Percentiles rank a stretch among this genome's conserved stretches.
These are phyloP conservation scores for Lentinula boryana DNA, from an alignment of 768 basidiomycete species.

Conservation along the genomic window DNA sequence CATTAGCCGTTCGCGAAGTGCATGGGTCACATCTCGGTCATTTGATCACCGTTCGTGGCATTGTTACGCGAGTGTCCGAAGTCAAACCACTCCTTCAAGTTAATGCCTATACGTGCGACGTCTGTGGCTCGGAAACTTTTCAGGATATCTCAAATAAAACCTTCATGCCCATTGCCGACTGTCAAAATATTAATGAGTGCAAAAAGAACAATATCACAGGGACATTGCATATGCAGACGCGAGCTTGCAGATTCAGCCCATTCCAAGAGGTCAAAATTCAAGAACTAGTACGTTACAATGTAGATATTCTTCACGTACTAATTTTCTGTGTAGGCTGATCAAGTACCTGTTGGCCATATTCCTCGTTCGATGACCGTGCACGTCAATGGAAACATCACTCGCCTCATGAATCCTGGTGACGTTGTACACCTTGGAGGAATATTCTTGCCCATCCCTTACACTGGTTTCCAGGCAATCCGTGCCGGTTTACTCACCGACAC, in stretches of 20 bases:
- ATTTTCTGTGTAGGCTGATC: conserved; percentile 65
- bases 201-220: conserved; percentile 83
- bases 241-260: conserved; percentile 93
- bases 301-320: not conserved
- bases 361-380: conserved; percentile 99
- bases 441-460: conserved; percentile 96
- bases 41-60: conserved; percentile 94
- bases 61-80: conserved; percentile 97
- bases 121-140: conserved; percentile 97
- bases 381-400: conserved; percentile 83
- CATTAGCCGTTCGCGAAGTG: conserved; percentile 89
- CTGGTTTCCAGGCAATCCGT: conserved; percentile 94
- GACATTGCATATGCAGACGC: conserved; percentile 95
- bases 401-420: conserved; percentile 92
- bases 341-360: conserved; percentile 99
- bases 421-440: conserved; percentile 94
- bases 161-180: conserved; percentile 85
- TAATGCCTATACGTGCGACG: conserved; percentile 97
- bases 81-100: conserved; percentile 97
- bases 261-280: conserved; percentile 99
- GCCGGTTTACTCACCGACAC: conserved; percentile 97
- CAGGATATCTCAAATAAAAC: conserved; percentile 92
- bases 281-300: conserved; percentile 70
- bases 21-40: conserved; percentile 82
- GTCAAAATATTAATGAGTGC: conserved; percentile 83